Conservation (phyloP, 495 filamentous ascomycete species). For the Amniculicola lignicola region DNA sequence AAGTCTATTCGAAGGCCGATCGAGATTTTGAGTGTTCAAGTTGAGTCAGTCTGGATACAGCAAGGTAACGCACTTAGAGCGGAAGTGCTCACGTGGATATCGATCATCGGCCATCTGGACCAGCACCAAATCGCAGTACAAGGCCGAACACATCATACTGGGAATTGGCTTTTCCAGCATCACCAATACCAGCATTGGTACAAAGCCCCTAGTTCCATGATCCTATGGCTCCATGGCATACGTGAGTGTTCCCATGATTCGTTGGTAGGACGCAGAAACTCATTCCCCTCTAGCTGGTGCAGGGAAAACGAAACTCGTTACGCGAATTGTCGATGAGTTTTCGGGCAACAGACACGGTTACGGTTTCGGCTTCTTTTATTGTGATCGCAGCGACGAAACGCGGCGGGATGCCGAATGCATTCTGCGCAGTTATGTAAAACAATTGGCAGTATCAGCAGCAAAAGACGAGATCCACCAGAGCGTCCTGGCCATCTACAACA, state of each 20-base stretch:
- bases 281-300: background rate
- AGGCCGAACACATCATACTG: conserved; percentile 14
- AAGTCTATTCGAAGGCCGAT: background rate
- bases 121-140: conserved; percentile 15
- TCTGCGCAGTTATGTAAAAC: background rate
- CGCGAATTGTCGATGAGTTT: too few species aligned
- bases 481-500: background rate
- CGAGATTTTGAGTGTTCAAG: background rate
- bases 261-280: background rate
- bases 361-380: background rate
- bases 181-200: conserved; percentile 20
- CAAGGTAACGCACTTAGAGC: background rate
- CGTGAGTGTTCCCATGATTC: background rate
- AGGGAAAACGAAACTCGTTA: background rate
- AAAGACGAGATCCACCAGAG: background rate
- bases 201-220: conserved; percentile 21
- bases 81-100: conserved; percentile 24
- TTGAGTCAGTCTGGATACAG: background rate
- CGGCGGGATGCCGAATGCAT: background rate
- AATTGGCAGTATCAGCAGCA: background rate
- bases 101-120: conserved; percentile 10
- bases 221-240: conserved; percentile 35
- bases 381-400: background rate
- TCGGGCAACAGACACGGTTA: too few species aligned
- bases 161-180: conserved; percentile 23